Percentiles rank a stretch among this genome's conserved stretches.
phyloP scores from a whole-genome alignment of 352 stramenopile species.

The Globisporangium acanthophoron region DNA sequence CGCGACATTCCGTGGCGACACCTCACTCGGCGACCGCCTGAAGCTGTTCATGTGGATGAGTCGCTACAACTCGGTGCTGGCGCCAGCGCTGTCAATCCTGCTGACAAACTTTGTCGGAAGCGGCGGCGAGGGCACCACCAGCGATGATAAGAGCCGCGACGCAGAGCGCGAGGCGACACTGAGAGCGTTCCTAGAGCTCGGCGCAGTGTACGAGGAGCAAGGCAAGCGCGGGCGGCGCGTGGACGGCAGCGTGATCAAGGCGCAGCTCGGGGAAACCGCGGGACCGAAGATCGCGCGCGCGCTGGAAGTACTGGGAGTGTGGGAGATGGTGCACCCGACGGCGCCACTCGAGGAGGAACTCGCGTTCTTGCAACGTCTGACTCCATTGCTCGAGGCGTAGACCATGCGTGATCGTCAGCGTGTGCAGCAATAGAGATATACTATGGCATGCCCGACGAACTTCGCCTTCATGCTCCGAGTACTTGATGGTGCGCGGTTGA shows the following conservation, averaged over 20 bases:
- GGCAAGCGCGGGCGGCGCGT: slow-evolving; percentile 27
- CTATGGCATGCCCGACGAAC: too few species aligned
- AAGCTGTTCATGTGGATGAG: slow-evolving; percentile 68
- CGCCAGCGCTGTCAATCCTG: slow-evolving; percentile 45
- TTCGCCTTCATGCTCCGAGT: too few species aligned
- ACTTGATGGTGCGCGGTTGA: too few species aligned
- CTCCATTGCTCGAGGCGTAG: slow-evolving; percentile 7
- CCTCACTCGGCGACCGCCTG: slow-evolving; percentile 24
- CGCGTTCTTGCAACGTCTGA: slow-evolving; percentile 27
- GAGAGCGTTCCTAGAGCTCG: slow-evolving; percentile 27
- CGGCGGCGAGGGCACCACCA: neutral
- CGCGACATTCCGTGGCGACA: neutral
- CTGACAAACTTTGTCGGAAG: slow-evolving; percentile 16
- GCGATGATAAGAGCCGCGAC: neutral
- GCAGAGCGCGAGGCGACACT: slow-evolving; percentile 21
- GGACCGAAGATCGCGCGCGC: slow-evolving; percentile 32
- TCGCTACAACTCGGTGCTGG: slow-evolving; percentile 52
- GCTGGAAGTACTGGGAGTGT: slow-evolving; percentile 54
- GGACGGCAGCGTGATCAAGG: slow-evolving; percentile 44
- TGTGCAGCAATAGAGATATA: too few species aligned
- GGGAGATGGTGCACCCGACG: slow-evolving; percentile 36
- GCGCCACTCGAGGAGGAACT: slow-evolving; percentile 24
- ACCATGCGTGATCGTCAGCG: too few species aligned
- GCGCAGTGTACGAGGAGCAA: slow-evolving; percentile 24
- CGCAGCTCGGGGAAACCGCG: slow-evolving; percentile 27